Base-by-base conservation (phyloP, 1,284 basidiomycete species). In the Gomphus bonarii region DNA sequence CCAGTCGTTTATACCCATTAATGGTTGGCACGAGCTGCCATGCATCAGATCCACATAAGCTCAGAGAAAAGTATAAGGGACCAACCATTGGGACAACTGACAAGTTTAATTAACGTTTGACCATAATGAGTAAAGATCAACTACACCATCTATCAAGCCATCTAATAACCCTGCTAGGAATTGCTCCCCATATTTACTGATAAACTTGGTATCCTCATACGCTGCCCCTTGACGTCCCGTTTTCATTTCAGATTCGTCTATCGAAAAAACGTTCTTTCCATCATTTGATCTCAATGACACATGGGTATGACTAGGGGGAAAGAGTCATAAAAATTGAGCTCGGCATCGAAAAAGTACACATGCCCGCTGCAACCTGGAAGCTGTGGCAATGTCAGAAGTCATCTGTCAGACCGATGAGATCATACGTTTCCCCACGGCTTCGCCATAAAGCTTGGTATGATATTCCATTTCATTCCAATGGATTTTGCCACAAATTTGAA, bases 361-460 rank as follows among this genome's bases (percentile, higher is more conserved):
- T 52, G 90, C 90, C 91, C 91, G 62, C 92, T 94, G 66, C 90
- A 92, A 12, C 92, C 92, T 42, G 92, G 91, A 63, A 94, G 78
- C 90, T 95, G 63, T 28, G 54, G 4, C 11, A 20, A 16, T 20
- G 38, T 47, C 16, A 47, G 42, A 9, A 20, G 7, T 51, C 30
- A 6, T 43, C 20, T 47, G n/a, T 36, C 16, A 43, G 30, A 38
- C 10, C 36, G 25, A 7, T 12, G 18, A 47, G 18, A 33, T 28
- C 85, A 67, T 66, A 93, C 91, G 66, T 91, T 84, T 51, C 83
- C 85, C 86, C 88, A 95, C 22, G 95, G 95, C 66, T 97, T 97
- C 0, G 95, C 95, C 95, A 99, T 98, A 70, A 99, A 99, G 58
- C 91, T 95, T 0, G 95, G 95, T 50, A 91, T 79, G 55, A 99